Evolutionary conservation across 805 yeast genomes (phyloP).

Genomic region (Ogataea dorogensis): DNA sequence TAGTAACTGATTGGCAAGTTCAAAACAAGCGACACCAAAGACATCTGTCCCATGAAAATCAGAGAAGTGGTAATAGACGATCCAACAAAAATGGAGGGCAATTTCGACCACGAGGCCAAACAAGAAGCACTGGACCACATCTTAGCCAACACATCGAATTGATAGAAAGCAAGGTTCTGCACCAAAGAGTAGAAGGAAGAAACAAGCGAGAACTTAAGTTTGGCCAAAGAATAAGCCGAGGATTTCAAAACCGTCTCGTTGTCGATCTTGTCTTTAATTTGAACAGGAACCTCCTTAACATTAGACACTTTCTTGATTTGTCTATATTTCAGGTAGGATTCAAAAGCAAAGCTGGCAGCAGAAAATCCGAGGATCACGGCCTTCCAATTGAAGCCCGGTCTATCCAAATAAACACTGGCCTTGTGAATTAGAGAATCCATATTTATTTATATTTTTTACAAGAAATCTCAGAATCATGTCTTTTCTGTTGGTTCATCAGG

Average conservation of each 20-base stretch:
- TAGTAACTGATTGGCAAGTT: constrained; percentile 73
- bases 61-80: constrained; percentile 65
- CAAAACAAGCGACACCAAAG: constrained; percentile 49
- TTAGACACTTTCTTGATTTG: constrained; percentile 65
- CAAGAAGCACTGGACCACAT: constrained; percentile 53
- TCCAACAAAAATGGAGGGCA: constrained; percentile 42
- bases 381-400: constrained; percentile 78
- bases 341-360: constrained; percentile 71
- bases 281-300: constrained; percentile 58
- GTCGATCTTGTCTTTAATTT: constrained; percentile 66
- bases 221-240: constrained; percentile 76
- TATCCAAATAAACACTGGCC: constrained; percentile 56
- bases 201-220: constrained; percentile 65
- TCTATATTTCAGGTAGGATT: constrained; percentile 68
- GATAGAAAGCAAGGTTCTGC: constrained; percentile 56
- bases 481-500: constrained; percentile 17
- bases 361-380: constrained; percentile 69
- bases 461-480: constrained; percentile 14
- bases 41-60: constrained; percentile 54
- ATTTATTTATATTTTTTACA: not conserved
- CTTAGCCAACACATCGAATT: constrained; percentile 62
- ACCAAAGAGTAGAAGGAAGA: constrained; percentile 49
- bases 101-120: constrained; percentile 28
- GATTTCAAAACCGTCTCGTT: constrained; percentile 73
- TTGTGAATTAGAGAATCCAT: constrained; percentile 33